These are phyloP conservation scores for Sphagnurus paluster DNA, from an alignment of 1,284 basidiomycete genomes.

Conservation along the genomic window DNA sequence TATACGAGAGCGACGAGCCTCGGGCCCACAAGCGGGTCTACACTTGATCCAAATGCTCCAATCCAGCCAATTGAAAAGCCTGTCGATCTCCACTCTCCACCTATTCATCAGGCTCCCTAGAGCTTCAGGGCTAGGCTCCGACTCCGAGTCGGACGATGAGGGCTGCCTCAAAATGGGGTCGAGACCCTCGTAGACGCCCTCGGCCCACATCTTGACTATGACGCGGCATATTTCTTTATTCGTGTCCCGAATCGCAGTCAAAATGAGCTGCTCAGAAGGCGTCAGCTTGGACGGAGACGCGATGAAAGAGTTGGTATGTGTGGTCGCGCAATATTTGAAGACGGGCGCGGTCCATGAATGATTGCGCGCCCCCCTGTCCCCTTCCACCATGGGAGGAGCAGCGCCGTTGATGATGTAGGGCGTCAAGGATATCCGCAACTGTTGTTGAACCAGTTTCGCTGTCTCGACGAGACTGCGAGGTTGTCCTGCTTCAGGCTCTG, in stretches of 20 bases:
- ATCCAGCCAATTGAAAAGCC: slow-evolving; percentile 44
- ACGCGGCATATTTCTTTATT: slow-evolving; percentile 48
- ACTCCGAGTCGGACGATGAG: too few species aligned
- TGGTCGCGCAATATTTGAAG: slow-evolving; percentile 10
- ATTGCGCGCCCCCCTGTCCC: neutral
- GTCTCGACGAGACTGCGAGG: neutral
- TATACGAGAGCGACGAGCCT: slow-evolving; percentile 30
- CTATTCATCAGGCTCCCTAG: slow-evolving; percentile 14
- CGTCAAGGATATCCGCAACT: slow-evolving; percentile 10
- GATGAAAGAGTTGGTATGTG: slow-evolving; percentile 9
- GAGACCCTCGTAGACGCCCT: slow-evolving; percentile 35
- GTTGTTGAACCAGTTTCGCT: neutral
- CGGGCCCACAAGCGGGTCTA: slow-evolving; percentile 38
- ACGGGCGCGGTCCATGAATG: slow-evolving; percentile 10
- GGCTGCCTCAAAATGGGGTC: slow-evolving; percentile 16
- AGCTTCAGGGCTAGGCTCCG: neutral
- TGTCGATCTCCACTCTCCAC: slow-evolving; percentile 31
- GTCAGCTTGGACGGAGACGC: neutral
- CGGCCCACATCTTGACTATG: slow-evolving; percentile 43
- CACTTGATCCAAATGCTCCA: slow-evolving; percentile 48
- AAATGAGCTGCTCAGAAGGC: slow-evolving; percentile 4
- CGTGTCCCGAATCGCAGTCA: slow-evolving; percentile 30
- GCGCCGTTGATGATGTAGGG: slow-evolving; percentile 11
- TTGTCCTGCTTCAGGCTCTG: neutral
- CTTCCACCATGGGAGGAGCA: neutral